Evolutionary conservation across 202 grass and related monocot genomes (phyloP).

Genomic region (Setaria italica): DNA sequence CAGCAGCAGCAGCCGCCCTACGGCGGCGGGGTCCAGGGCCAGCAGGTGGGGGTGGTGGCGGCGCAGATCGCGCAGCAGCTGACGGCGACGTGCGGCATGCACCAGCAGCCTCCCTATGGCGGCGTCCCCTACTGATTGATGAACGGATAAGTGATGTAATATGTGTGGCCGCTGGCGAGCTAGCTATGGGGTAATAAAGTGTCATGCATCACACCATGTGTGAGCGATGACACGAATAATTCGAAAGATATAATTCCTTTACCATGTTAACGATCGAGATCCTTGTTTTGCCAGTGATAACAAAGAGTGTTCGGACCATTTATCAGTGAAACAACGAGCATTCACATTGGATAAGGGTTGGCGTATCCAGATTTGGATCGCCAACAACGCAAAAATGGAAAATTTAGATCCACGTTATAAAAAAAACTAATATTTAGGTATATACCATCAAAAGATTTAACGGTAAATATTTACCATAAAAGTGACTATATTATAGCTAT

Average conservation of each 20-base stretch:
- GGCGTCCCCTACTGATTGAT: neutral
- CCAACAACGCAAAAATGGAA: neutral
- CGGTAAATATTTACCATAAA: no score
- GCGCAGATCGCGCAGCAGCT: constrained; percentile 12
- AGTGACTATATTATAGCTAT: no score
- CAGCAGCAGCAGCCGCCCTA: neutral
- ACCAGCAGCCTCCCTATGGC: neutral
- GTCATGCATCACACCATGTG: constrained; percentile 36
- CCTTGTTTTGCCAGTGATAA: no score
- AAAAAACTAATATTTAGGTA: no score
- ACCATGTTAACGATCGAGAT: neutral
- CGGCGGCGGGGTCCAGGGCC: neutral
- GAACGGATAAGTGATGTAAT: neutral
- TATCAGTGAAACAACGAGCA: no score
- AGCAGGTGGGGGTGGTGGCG: neutral
- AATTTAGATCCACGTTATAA: no score
- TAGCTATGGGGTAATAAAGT: neutral
- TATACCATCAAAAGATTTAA: no score
- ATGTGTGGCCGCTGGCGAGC: neutral
- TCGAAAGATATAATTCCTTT: neutral
- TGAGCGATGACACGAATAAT: constrained; percentile 5
- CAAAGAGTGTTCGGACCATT: no score
- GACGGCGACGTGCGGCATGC: neutral
- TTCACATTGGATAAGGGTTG: no score
- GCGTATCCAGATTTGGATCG: neutral